Base-by-base conservation (phyloP, 2,329 filamentous ascomycete species). In the Cercospora brassicicola region DNA sequence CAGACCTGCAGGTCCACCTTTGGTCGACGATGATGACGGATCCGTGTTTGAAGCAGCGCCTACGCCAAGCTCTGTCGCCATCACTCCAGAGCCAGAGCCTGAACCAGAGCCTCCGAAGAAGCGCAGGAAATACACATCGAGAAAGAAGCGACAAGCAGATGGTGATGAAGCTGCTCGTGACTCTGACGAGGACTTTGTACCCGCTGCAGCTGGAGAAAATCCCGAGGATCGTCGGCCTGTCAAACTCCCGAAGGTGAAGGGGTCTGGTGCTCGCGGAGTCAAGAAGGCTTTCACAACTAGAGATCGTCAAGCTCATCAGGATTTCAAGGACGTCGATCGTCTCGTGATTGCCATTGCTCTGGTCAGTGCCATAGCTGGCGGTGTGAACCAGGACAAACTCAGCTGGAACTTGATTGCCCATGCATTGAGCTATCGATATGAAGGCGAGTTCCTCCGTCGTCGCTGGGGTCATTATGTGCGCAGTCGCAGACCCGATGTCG, bases 331-430 rank as follows among this genome's bases (percentile, higher is more conserved):
- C 59, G 67, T 70, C 28, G 72, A 77, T 23, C 74, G 77, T 11
- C 74, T 80, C 4, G 69, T 78, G 8, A 66, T 75, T 23, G 76
- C 76, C 13, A 68, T 80, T 13, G 76, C 76, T 10, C 68, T 79
- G 13, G 71, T 77, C 26, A 72, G 72, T 60, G 72, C 72, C 9
- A 65, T 80, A 8, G 74, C 79, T 36, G 79, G 79, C 23, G 80
- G 79, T 28, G 70, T 80, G 18, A 75, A 77, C 15, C 77, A 78
- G 26, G 66, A 68, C 20, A 74, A 79, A 6, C 62, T 68, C 0
- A 80, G 82, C 42, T 84, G 82, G 82, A 74, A 74, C 18, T 59
- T 78, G 42, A 79, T 84, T 45, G 76, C 76, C 53, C 78, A 83
- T 56, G 74, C 76, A 18, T 78, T 79, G 48, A 75, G 79, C 33